Evolutionary conservation across 2,329 filamentous ascomycete species (phyloP), one percentile per base, ranked within the genome.

Genomic region (Claviceps sp.): DNA sequence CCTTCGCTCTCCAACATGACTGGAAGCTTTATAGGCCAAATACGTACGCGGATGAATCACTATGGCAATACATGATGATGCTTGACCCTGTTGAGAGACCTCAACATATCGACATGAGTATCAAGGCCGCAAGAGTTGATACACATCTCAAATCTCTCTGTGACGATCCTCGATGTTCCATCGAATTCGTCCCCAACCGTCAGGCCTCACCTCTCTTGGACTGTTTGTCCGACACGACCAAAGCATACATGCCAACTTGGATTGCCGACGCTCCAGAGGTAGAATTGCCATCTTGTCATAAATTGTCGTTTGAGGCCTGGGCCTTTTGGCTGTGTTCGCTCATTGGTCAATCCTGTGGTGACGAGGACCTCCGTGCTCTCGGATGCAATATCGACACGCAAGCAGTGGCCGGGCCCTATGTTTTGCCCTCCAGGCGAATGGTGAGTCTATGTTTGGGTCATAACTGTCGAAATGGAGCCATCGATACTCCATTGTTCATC

Each of bases 271-370:
- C 66, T 6, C 58, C 60, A 16, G 57, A 54, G 13, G 60, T 58
- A 38, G 58, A 64, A n/a, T 57, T 58, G 16, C 55, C 60, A 14
- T 62, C 61, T 5, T 70, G 68, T 34, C 65, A 68, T 40, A 62
- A 60, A 1, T 59, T 64, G 4, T 61, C 65, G 1, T 71, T 70
- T 39, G 68, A 71, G 52, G 54, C 63, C 1, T 71, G 68, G 67
- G 67, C 65, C 1, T 71, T 72, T 47, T 72, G 70, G 68, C 57
- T 71, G 3, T 69, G 69, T 54, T 63, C 67, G 5, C 62, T 71
- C 47, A 61, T 71, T 10, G 70, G 68, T 1, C 68, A 72, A 46
- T 57, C 71, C 4, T 61, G 59, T 17, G 53, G 60, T 7, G 68
- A 72, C 51, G 48, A 53, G 3, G 70, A 72, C 55, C 55, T 72